These are phyloP conservation scores for Ampelocalamus luodianensis DNA, from an alignment of 176 grass and related monocot species.

Conservation along the genomic window DNA sequence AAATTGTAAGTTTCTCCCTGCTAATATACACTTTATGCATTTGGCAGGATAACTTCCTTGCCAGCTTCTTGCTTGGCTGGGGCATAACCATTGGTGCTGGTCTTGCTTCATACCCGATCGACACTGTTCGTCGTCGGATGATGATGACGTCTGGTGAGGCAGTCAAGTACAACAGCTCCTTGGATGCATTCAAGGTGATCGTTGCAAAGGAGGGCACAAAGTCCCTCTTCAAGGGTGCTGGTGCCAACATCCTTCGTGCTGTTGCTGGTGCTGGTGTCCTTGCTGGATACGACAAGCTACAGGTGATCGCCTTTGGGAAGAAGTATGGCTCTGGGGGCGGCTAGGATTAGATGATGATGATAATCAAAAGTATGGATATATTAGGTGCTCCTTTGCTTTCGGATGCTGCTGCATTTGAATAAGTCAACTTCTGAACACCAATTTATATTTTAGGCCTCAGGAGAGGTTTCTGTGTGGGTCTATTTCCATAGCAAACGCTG, in stretches of 20 bases:
- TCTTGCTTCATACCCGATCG: conserved; percentile 65
- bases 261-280: conserved; percentile 72
- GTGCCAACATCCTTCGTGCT: conserved; percentile 62
- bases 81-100: conserved; percentile 70
- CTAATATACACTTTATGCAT: background rate
- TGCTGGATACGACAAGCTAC: conserved; percentile 63
- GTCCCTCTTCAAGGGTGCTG: conserved; percentile 70
- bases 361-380: background rate
- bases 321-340: conserved; percentile 64
- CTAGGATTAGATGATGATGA: conserved; percentile 43
- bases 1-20: background rate
- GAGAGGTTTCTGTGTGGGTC: conserved; percentile 20
- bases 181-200: conserved; percentile 66
- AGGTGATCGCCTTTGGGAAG: conserved; percentile 63
- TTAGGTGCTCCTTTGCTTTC: conserved; percentile 26
- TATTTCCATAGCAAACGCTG: background rate
- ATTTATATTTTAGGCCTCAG: conserved; percentile 18
- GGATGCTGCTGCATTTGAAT: conserved; percentile 37
- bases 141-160: conserved; percentile 79
- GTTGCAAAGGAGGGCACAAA: conserved; percentile 57
- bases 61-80: conserved; percentile 64
- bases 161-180: conserved; percentile 61
- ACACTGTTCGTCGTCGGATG: conserved; percentile 67
- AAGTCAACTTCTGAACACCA: background rate
- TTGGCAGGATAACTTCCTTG: conserved; percentile 68